Base-by-base conservation (phyloP, 106 monocot species). In the Hemerocallis citrina region DNA sequence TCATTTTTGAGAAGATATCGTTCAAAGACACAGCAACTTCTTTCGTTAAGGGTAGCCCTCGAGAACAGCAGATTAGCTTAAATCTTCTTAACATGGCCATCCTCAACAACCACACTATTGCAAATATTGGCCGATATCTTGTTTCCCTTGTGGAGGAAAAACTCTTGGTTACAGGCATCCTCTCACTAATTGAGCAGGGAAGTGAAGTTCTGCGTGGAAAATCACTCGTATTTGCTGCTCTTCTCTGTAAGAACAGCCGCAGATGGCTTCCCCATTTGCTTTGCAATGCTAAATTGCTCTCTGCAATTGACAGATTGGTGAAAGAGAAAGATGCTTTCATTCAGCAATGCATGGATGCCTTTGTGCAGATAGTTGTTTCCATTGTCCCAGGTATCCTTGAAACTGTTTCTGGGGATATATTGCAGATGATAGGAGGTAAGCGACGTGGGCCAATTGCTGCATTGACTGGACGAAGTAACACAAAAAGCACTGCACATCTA, bases 241-340 rank as follows among this genome's bases (percentile, higher is more conserved):
- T 98, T 67, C 79, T 98, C 36, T 92, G 91, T 65, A 98, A 92
- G 65, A 81, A 67, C 61, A 92, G 87, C 47, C 87, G 81, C 19
- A 85, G 81, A 70, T 98, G 96, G 91, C 54, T 98, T 66, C 74
- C 91, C 4, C 61, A 79, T 63, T 92, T 98, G 48, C 74, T 98
- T 61, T 84, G 96, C 79, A 85, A 78, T 68, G 59, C 69, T 24
- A 98, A 87, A 69, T 60, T 98, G 34, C 73, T 91, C 6, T 88
- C 83, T 23, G 61, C 70, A 57, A 73, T 92, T 27, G 96, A 98
- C 46, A 74, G 96, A 32, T 68, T 98, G 47, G 74, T 62, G 6
- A 98, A 88, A 65, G 96, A 84, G 67, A 98, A 82, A 66, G 87
- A 85, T 59, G 72, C 58, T 7, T 98, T 82, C 57, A 62, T 88